phyloP scores from a whole-genome alignment of 208 protist genomes.

The Entamoeba dispar region DNA sequence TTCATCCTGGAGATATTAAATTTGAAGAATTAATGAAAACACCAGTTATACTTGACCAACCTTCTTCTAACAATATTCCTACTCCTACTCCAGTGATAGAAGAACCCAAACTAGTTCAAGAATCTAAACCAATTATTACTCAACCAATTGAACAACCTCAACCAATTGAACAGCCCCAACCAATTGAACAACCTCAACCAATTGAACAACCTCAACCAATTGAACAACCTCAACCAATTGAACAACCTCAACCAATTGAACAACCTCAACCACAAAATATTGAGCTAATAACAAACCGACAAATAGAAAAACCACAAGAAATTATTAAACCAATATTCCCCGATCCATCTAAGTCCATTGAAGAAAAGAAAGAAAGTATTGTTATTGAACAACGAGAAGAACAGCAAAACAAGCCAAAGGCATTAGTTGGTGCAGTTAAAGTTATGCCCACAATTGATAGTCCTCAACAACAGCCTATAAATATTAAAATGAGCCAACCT shows the following conservation, averaged over 20 bases:
- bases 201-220: not conserved
- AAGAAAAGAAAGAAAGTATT: too few species aligned
- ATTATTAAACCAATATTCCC: too few species aligned
- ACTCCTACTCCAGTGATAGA: too few species aligned
- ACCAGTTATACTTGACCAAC: too few species aligned
- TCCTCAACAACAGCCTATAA: not conserved
- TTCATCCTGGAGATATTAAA: not conserved
- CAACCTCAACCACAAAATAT: not conserved
- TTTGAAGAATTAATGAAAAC: not conserved
- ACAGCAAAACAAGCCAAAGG: not conserved
- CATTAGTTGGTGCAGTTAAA: not conserved
- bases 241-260: not conserved
- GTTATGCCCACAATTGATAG: not conserved
- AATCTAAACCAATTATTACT: too few species aligned
- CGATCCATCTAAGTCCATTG: too few species aligned
- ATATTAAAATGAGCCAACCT: too few species aligned
- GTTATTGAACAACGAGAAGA: not conserved
- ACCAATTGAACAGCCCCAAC: not conserved
- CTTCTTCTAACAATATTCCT: too few species aligned
- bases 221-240: not conserved
- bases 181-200: not conserved
- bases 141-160: too few species aligned
- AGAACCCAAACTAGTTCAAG: too few species aligned
- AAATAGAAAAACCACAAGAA: too few species aligned
- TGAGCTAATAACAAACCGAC: too few species aligned